These are phyloP conservation scores for Kappamyces sp. DNA, from an alignment of 192 early-diverging fungal species.

Conservation along the genomic window DNA sequence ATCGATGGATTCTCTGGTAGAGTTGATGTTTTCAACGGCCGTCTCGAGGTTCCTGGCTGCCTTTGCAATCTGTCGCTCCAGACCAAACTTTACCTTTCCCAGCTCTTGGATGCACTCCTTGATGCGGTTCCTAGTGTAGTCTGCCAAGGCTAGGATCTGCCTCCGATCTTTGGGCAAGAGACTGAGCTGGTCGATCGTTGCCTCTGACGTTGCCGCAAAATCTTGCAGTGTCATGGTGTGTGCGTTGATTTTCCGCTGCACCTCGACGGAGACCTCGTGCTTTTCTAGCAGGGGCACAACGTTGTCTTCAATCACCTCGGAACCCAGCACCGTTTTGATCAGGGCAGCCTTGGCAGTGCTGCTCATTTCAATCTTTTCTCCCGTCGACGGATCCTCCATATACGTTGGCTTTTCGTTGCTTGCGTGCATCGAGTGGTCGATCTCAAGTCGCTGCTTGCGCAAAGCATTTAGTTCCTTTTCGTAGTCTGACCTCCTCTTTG, in stretches of 20 bases:
- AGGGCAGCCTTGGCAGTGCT: constrained; percentile 27
- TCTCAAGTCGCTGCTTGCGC: constrained; percentile 30
- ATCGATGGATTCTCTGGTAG: constrained; percentile 34
- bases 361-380: constrained; percentile 33
- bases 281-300: constrained; percentile 34
- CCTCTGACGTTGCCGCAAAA: constrained; percentile 37
- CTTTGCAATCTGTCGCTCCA: constrained; percentile 50
- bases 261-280: constrained; percentile 38
- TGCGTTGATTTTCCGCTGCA: constrained; percentile 27
- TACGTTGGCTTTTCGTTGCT: constrained; percentile 3
- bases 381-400: constrained; percentile 34
- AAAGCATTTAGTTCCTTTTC: constrained; percentile 31
- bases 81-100: constrained; percentile 41
- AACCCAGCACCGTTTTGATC: constrained; percentile 37
- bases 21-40: constrained; percentile 13
- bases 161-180: constrained; percentile 39
- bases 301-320: constrained; percentile 28
- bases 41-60: constrained; percentile 30
- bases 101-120: constrained; percentile 48
- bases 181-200: constrained; percentile 25
- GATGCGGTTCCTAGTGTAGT: constrained; percentile 46
- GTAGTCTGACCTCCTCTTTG: constrained; percentile 30
- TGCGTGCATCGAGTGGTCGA: constrained; percentile 26
- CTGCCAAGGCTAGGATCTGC: constrained; percentile 42
- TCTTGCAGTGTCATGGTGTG: constrained; percentile 31